Evolutionary conservation across 176 grass and related monocot genomes (phyloP).

Genomic region (Carex pumila): DNA sequence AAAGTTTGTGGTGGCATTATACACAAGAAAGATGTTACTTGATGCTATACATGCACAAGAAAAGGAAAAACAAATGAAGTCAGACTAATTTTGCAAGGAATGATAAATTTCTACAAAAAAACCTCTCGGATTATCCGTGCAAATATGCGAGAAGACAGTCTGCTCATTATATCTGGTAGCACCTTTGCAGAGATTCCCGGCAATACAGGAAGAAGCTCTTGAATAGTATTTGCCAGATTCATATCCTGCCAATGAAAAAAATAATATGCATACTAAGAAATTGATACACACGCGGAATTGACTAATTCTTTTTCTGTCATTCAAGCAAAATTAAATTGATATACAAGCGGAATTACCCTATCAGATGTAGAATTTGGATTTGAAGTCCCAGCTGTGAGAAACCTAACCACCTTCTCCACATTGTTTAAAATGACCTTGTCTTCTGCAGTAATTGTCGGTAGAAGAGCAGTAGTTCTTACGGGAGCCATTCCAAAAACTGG

Average conservation of each 20-base stretch:
- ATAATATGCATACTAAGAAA: background rate
- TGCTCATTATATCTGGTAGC: conserved; percentile 68
- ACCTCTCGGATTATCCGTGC: conserved; percentile 67
- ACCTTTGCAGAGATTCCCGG: conserved; percentile 79
- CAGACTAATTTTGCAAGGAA: conserved; percentile 3
- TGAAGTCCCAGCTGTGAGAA: conserved; percentile 59
- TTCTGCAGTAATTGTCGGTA: conserved; percentile 87
- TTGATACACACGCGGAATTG: no score
- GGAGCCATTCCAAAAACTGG: conserved; percentile 91
- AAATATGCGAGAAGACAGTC: conserved; percentile 71
- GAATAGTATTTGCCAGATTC: conserved; percentile 48
- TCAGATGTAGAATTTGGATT: conserved; percentile 37
- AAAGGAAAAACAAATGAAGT: background rate
- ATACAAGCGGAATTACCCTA: conserved; percentile 32
- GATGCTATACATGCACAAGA: conserved; percentile 10
- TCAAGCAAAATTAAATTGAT: no score
- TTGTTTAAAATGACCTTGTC: conserved; percentile 92
- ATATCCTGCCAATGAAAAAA: conserved; percentile 39
- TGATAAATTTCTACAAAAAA: conserved; percentile 52
- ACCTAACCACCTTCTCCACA: conserved; percentile 82
- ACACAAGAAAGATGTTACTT: background rate
- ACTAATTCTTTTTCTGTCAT: no score
- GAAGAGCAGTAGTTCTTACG: conserved; percentile 43
- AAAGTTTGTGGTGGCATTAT: conserved; percentile 1
- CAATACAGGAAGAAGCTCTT: conserved; percentile 78